These are phyloP conservation scores for Umbelopsis sp. DNA, from an alignment of 371 early-diverging fungal species.

Conservation along the genomic window DNA sequence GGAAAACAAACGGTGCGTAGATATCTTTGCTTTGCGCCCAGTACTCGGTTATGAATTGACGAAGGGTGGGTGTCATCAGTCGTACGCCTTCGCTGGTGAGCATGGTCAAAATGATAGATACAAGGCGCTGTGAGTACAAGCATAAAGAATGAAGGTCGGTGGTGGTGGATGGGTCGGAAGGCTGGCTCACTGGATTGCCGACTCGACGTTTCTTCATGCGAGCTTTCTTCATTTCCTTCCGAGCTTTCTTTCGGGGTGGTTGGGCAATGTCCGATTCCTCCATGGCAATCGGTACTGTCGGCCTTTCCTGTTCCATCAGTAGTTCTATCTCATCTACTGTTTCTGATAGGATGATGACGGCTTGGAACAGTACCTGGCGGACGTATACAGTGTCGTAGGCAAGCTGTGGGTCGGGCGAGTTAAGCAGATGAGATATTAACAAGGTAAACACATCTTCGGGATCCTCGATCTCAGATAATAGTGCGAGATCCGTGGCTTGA, in stretches of 20 bases:
- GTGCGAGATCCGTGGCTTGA: not conserved
- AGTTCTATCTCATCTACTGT: not conserved
- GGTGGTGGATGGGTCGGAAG: not conserved
- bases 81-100: constrained; percentile 3
- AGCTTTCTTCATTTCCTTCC: not conserved
- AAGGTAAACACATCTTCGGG: not conserved
- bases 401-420: not conserved
- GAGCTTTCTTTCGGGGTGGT: not conserved
- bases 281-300: too few relatives aligned
- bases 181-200: too few relatives aligned
- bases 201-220: not conserved
- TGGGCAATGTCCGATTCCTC: not conserved
- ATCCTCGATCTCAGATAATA: not conserved
- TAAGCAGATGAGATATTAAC: not conserved
- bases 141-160: not conserved
- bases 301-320: not conserved
- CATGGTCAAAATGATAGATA: not conserved
- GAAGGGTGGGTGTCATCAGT: not conserved
- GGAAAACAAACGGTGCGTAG: not conserved
- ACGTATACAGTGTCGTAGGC: not conserved
- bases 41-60: not conserved
- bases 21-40: constrained; percentile 8
- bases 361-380: constrained; percentile 1
- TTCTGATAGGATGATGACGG: not conserved
- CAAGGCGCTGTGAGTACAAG: not conserved